Evolutionary conservation across 1,284 basidiomycete species (phyloP).

Genomic region (Amylostereum chailletii): DNA sequence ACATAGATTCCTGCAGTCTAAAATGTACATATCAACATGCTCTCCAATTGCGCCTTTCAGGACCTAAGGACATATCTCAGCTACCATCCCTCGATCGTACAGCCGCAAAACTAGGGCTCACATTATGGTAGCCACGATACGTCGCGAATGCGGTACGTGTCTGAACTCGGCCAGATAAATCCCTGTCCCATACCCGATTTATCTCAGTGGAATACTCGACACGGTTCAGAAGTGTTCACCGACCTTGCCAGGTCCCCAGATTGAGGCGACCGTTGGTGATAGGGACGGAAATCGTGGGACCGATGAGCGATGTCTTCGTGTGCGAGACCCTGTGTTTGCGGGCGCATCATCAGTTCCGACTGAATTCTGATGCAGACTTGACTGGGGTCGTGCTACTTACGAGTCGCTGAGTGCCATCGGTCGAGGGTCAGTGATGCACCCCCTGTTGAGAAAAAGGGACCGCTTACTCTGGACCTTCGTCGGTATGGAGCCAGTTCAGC

Average conservation of each 20-base stretch:
- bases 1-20: no score
- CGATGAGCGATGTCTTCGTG: slow-evolving; percentile 81
- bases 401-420: slow-evolving; percentile 45
- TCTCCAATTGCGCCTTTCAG: no score
- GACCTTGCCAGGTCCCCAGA: slow-evolving; percentile 89
- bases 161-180: slow-evolving; percentile 83
- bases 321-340: slow-evolving; percentile 66
- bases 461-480: slow-evolving; percentile 82
- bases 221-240: slow-evolving; percentile 6
- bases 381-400: slow-evolving; percentile 30
- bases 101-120: slow-evolving; percentile 23
- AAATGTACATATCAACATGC: no score
- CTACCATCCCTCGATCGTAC: no score
- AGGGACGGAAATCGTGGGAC: slow-evolving; percentile 76
- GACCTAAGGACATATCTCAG: no score
- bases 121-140: slow-evolving; percentile 79
- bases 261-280: slow-evolving; percentile 79
- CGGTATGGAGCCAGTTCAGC: slow-evolving; percentile 82
- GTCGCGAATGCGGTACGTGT: slow-evolving; percentile 53
- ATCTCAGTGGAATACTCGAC: neutral
- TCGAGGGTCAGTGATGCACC: neutral
- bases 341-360: neutral
- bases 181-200: slow-evolving; percentile 31
- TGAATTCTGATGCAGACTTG: slow-evolving; percentile 1
- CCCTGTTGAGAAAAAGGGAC: neutral